Percentiles rank a stretch among this genome's conserved stretches.
phyloP scores from a whole-genome alignment of 768 basidiomycete species.

The Lactifluus hygrophoroides region DNA sequence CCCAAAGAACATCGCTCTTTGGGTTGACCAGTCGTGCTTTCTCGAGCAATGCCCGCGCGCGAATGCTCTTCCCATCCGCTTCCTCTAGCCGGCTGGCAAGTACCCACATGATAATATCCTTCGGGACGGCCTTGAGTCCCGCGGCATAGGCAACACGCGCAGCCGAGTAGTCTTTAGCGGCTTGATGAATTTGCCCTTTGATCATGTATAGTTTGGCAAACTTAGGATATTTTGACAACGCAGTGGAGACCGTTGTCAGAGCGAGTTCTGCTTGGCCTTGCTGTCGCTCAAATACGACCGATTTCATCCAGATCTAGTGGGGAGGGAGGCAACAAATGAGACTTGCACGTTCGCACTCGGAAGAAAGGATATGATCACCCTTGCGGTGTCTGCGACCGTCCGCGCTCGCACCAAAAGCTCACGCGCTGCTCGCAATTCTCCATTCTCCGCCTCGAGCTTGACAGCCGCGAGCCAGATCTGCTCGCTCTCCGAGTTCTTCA shows the following conservation, averaged over 20 bases:
- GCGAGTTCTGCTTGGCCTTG: slow-evolving; percentile 70
- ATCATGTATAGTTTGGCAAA: slow-evolving; percentile 96
- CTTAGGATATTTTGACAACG: slow-evolving; percentile 76
- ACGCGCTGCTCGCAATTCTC: slow-evolving; percentile 76
- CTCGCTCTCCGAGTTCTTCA: slow-evolving; percentile 94
- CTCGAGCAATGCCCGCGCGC: slow-evolving; percentile 83
- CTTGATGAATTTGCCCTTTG: slow-evolving; percentile 83
- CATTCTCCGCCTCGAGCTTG: slow-evolving; percentile 94
- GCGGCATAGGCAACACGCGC: slow-evolving; percentile 78
- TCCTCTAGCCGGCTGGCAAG: slow-evolving; percentile 87
- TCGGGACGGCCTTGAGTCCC: slow-evolving; percentile 82
- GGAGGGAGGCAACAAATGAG: slow-evolving; percentile 4
- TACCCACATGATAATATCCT: slow-evolving; percentile 81
- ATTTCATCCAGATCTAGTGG: slow-evolving; percentile 96
- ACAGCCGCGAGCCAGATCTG: slow-evolving; percentile 97
- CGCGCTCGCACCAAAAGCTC: slow-evolving; percentile 84
- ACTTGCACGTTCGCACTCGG: neutral
- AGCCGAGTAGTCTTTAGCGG: slow-evolving; percentile 45
- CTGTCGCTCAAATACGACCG: slow-evolving; percentile 89
- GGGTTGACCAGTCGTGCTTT: slow-evolving; percentile 83
- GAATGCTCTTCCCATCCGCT: slow-evolving; percentile 84
- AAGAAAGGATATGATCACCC: slow-evolving; percentile 41
- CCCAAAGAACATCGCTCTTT: slow-evolving; percentile 80
- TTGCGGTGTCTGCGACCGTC: slow-evolving; percentile 83
- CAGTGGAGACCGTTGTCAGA: slow-evolving; percentile 63